Percentiles rank a stretch among this genome's conserved stretches.
phyloP scores from a whole-genome alignment of 2,329 filamentous ascomycete species.

The Calcarisporium arbuscula region DNA sequence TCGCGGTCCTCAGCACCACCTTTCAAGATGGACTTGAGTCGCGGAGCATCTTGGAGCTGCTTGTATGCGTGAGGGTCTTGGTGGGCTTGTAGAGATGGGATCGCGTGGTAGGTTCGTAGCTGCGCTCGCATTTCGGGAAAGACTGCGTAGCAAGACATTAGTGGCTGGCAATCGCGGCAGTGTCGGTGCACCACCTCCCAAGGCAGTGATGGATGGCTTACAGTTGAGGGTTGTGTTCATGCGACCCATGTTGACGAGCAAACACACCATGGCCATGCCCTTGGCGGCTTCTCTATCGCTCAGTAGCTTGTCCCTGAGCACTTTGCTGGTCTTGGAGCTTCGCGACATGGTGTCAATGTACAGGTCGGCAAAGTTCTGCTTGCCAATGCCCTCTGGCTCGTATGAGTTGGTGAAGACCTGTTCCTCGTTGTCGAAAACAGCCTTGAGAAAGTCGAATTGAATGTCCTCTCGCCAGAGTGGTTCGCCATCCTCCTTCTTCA shows the following conservation, averaged over 20 bases:
- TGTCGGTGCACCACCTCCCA: background rate
- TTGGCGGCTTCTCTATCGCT: slow-evolving; percentile 88
- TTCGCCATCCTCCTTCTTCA: slow-evolving; percentile 86
- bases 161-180: background rate
- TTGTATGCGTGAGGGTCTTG: slow-evolving; percentile 97
- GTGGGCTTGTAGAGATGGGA: slow-evolving; percentile 89
- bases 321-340: slow-evolving; percentile 98
- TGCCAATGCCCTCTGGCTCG: slow-evolving; percentile 52
- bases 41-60: slow-evolving; percentile 91
- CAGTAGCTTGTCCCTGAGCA: slow-evolving; percentile 91
- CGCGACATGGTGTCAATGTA: slow-evolving; percentile 98
- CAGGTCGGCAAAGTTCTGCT: slow-evolving; percentile 84
- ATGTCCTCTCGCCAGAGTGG: slow-evolving; percentile 84
- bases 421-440: slow-evolving; percentile 69
- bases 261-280: slow-evolving; percentile 98
- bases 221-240: slow-evolving; percentile 99
- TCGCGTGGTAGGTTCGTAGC: slow-evolving; percentile 94
- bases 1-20: slow-evolving; percentile 85
- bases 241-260: slow-evolving; percentile 91
- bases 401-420: slow-evolving; percentile 88
- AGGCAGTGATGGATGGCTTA: slow-evolving; percentile 36
- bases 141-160: slow-evolving; percentile 55
- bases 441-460: slow-evolving; percentile 77
- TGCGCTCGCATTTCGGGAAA: slow-evolving; percentile 99
- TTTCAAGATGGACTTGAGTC: slow-evolving; percentile 94